Evolutionary conservation across 495 filamentous ascomycete species (phyloP), one percentile per base, ranked within the genome.

Genomic region (Elaphomyces granulatus): DNA sequence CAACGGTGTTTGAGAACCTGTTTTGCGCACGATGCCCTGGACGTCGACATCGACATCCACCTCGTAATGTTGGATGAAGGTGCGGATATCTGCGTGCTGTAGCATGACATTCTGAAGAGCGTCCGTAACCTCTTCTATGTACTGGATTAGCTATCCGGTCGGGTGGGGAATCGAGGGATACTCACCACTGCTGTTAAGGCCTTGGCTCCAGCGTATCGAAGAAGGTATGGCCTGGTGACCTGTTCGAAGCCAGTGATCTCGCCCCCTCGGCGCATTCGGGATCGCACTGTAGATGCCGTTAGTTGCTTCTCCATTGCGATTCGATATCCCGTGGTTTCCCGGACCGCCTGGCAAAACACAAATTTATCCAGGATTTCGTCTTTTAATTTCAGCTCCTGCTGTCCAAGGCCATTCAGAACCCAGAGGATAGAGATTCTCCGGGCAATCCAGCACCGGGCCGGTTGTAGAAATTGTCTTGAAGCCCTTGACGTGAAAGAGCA

Each of bases 91-190:
- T 28, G 50, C 35, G 43, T 58, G 56, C 39, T 56, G 45, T 14
- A 58, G 44, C 30, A 60, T 60, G 21, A 56, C 35, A 36, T 56
- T 59, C 48, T 59, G 48, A n/a, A 61, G 39, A 16, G 47, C 47
- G 38, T 61, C 50, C 32, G 47, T 51, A 23, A 60, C 45, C 20
- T 60, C 45, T 20, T 43, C 53, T 56, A 41, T 53, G 7, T 23
- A 32, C 34, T 10, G 20, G 30, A n/a, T 43, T 38, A 37, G 34
- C 34, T 31, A 15, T n/a, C 15, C 31, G 19, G 44, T 34, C 28
- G 36, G 17, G 30, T 21, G 14, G 20, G 33, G 10, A 17, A 18
- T 20, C 2, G 36, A 17, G 21, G 33, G 18, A 35, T 38, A 48
- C 49, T 41, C 37, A 55, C 49, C 20, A 38, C 55, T 61, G 14